Percentiles rank a stretch among this genome's conserved stretches.
phyloP scores from a whole-genome alignment of 108 stramenopile genomes.

The Cyclostephanos invisitatus region DNA sequence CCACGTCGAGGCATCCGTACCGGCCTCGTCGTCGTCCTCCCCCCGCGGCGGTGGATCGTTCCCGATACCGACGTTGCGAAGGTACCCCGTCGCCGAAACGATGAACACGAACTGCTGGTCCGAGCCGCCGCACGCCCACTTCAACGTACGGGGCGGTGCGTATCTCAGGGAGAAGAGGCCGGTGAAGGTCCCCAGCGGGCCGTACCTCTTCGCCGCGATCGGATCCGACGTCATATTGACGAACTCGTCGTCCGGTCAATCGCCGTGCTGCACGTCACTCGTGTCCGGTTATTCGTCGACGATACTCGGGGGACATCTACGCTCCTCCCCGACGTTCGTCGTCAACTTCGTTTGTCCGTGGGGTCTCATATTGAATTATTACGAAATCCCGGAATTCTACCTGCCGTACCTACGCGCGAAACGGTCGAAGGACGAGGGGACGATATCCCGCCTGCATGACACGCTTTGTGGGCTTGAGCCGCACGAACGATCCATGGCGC shows the following conservation, averaged over 20 bases:
- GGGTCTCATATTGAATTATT: conserved; percentile 79
- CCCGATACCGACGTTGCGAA: conserved; percentile 25
- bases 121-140: conserved; percentile 56
- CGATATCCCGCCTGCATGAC: conserved; percentile 28
- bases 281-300: conserved; percentile 37
- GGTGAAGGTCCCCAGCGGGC: conserved; percentile 61
- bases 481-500: conserved; percentile 60
- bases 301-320: conserved; percentile 66
- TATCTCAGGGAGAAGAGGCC: conserved; percentile 64
- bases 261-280: conserved; percentile 12
- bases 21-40: background rate
- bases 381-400: conserved; percentile 71
- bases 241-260: conserved; percentile 35
- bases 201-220: conserved; percentile 62
- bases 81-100: conserved; percentile 37
- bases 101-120: conserved; percentile 76
- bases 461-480: conserved; percentile 43
- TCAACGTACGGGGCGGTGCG: conserved; percentile 67
- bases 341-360: conserved; percentile 87
- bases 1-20: background rate
- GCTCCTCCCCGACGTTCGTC: conserved; percentile 76
- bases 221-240: conserved; percentile 83
- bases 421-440: conserved; percentile 38
- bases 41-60: background rate
- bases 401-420: conserved; percentile 56